Evolutionary conservation across 2,329 filamentous ascomycete genomes (phyloP).

Genomic region (Pleomassaria siparia): DNA sequence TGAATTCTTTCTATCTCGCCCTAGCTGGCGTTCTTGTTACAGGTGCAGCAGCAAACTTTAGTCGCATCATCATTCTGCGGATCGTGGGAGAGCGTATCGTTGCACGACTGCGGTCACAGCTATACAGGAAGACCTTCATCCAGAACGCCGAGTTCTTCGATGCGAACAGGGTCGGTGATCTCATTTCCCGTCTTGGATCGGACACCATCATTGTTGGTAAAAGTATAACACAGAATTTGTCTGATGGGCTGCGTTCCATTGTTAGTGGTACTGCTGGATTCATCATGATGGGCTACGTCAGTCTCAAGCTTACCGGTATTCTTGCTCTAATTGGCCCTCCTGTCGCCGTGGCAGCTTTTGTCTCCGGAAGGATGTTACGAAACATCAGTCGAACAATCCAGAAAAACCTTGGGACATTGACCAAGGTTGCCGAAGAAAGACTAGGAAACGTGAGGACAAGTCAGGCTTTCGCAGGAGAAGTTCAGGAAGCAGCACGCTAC

Average conservation of each 20-base stretch:
- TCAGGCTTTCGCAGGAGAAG: constrained; percentile 92
- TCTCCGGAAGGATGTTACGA: constrained; percentile 87
- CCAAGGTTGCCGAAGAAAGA: constrained; percentile 98
- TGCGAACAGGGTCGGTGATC: constrained; percentile 91
- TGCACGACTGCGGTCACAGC: constrained; percentile 79
- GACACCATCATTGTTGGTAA: constrained; percentile 98
- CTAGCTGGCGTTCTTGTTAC: constrained; percentile 73
- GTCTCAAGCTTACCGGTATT: constrained; percentile 83
- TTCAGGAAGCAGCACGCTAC: constrained; percentile 86
- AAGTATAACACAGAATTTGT: constrained; percentile 96
- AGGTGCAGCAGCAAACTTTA: constrained; percentile 89
- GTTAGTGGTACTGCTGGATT: constrained; percentile 91
- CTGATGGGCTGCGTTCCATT: constrained; percentile 86
- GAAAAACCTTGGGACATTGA: constrained; percentile 86
- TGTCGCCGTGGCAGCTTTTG: constrained; percentile 83
- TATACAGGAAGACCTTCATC: constrained; percentile 90
- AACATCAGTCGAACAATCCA: constrained; percentile 91
- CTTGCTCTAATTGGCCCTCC: constrained; percentile 87
- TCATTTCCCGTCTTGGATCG: constrained; percentile 92
- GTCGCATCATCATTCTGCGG: constrained; percentile 86
- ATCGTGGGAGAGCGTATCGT: constrained; percentile 96
- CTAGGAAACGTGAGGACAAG: constrained; percentile 95
- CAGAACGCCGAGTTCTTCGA: constrained; percentile 99
- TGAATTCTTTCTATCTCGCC: constrained; percentile 85
- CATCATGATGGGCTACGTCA: constrained; percentile 93